These are phyloP conservation scores for Clonostachys rosea DNA, from an alignment of 2,329 filamentous ascomycete species.

Conservation along the genomic window DNA sequence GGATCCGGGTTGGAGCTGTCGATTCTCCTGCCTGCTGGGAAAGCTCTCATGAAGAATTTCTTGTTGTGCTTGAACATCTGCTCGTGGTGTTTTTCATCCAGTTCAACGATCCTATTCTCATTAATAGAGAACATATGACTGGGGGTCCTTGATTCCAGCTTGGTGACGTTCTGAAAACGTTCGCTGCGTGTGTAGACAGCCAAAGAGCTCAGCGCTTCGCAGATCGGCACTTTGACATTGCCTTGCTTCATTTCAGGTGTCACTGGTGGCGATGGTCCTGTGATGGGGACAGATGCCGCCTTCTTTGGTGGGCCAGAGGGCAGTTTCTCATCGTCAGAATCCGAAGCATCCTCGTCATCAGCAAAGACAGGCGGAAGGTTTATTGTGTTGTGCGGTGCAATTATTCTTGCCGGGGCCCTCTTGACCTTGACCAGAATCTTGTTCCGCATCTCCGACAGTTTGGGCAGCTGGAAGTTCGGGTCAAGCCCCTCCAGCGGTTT, in stretches of 20 bases:
- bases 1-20: conserved; percentile 95
- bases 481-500: conserved; percentile 42
- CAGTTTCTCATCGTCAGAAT: conserved; percentile 36
- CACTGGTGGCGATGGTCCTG: neutral
- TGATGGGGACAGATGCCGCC: neutral
- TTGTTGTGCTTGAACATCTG: conserved; percentile 86
- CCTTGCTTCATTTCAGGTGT: neutral
- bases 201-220: conserved; percentile 65
- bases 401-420: conserved; percentile 37
- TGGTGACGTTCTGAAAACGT: conserved; percentile 69
- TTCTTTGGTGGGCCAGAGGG: conserved; percentile 2
- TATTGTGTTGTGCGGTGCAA: conserved; percentile 18
- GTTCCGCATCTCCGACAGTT: conserved; percentile 64
- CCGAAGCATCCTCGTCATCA: conserved; percentile 31
- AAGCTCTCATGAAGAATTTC: conserved; percentile 84
- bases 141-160: conserved; percentile 54
- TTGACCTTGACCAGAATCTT: conserved; percentile 87
- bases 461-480: conserved; percentile 55
- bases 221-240: conserved; percentile 39
- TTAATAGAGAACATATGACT: conserved; percentile 83
- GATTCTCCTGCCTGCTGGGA: conserved; percentile 74
- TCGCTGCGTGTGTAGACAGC: conserved; percentile 86
- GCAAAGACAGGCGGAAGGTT: conserved; percentile 9
- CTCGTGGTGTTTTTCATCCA: conserved; percentile 58
- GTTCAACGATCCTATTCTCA: conserved; percentile 66